These are phyloP conservation scores for Populus pruinosa DNA, from an alignment of 345 rosid genomes.

Conservation along the genomic window DNA sequence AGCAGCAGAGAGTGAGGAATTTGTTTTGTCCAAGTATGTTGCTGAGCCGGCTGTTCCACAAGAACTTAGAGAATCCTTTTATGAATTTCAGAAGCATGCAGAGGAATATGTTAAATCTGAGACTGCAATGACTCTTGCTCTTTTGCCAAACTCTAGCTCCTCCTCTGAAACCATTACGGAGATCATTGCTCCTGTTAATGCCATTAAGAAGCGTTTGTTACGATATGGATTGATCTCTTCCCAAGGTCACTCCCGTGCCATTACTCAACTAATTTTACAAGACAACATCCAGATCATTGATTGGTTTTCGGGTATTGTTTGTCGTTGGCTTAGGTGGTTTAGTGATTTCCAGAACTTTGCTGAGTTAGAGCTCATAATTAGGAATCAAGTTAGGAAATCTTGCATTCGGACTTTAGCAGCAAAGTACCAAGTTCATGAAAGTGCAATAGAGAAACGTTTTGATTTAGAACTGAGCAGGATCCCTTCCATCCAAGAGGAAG, in stretches of 20 bases:
- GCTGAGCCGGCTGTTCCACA: constrained; percentile 74
- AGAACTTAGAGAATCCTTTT: constrained; percentile 69
- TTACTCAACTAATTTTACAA: constrained; percentile 54
- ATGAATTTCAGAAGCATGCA: constrained; percentile 59
- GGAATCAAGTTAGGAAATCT: constrained; percentile 56
- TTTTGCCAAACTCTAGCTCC: constrained; percentile 46
- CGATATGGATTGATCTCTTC: constrained; percentile 69
- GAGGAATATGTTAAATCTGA: constrained; percentile 72
- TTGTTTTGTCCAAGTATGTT: constrained; percentile 59
- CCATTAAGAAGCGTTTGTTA: constrained; percentile 61
- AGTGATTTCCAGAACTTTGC: constrained; percentile 56
- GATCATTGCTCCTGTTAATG: constrained; percentile 60
- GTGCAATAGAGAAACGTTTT: constrained; percentile 63
- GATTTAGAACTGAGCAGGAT: constrained; percentile 58
- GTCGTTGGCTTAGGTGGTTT: constrained; percentile 75
- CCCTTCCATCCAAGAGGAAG: constrained; percentile 50
- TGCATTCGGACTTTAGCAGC: constrained; percentile 85
- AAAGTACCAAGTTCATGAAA: constrained; percentile 69
- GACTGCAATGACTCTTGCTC: constrained; percentile 56
- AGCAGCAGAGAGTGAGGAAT: constrained; percentile 51
- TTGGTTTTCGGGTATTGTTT: constrained; percentile 73
- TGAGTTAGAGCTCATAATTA: constrained; percentile 57
- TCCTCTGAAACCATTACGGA: constrained; percentile 39
- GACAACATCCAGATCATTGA: constrained; percentile 67
- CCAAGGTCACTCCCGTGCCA: constrained; percentile 53